These are phyloP conservation scores for Aspergillus ostianus DNA, from an alignment of 495 filamentous ascomycete genomes.

Conservation along the genomic window DNA sequence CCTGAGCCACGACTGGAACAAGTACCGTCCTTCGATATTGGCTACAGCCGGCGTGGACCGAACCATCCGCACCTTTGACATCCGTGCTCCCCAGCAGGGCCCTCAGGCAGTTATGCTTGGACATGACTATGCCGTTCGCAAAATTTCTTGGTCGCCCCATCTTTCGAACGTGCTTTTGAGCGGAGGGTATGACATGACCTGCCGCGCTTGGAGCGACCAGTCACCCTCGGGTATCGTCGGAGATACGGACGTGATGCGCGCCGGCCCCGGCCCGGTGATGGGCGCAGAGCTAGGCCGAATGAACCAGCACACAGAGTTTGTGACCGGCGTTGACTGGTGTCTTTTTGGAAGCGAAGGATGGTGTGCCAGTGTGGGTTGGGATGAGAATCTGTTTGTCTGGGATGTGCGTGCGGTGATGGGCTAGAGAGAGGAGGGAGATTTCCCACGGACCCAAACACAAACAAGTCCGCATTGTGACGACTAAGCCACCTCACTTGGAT, in stretches of 20 bases:
- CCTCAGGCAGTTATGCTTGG: slow-evolving; percentile 70
- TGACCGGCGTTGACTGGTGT: slow-evolving; percentile 97
- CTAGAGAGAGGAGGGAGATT: slow-evolving; percentile 14
- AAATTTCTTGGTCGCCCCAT: slow-evolving; percentile 88
- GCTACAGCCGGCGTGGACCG: slow-evolving; percentile 91
- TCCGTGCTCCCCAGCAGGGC: slow-evolving; percentile 68
- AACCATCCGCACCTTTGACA: slow-evolving; percentile 82
- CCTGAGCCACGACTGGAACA: slow-evolving; percentile 98
- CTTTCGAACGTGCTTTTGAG: slow-evolving; percentile 78
- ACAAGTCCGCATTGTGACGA: background rate
- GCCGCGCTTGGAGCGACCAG: slow-evolving; percentile 82
- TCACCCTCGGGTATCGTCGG: slow-evolving; percentile 53
- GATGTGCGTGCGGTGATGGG: slow-evolving; percentile 73
- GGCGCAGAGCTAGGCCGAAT: slow-evolving; percentile 81
- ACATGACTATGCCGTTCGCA: slow-evolving; percentile 87
- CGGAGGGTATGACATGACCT: slow-evolving; percentile 97
- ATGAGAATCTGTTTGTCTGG: slow-evolving; percentile 87
- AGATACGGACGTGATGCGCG: slow-evolving; percentile 39
- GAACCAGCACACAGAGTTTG: slow-evolving; percentile 92
- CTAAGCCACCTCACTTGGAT: background rate
- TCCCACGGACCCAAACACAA: background rate
- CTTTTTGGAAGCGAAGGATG: slow-evolving; percentile 93
- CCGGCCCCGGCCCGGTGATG: slow-evolving; percentile 40
- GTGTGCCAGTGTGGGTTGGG: slow-evolving; percentile 93
- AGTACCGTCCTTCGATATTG: slow-evolving; percentile 79